Conservation (phyloP, 805 yeast species). For the Saccharomycopsis sp. region DNA sequence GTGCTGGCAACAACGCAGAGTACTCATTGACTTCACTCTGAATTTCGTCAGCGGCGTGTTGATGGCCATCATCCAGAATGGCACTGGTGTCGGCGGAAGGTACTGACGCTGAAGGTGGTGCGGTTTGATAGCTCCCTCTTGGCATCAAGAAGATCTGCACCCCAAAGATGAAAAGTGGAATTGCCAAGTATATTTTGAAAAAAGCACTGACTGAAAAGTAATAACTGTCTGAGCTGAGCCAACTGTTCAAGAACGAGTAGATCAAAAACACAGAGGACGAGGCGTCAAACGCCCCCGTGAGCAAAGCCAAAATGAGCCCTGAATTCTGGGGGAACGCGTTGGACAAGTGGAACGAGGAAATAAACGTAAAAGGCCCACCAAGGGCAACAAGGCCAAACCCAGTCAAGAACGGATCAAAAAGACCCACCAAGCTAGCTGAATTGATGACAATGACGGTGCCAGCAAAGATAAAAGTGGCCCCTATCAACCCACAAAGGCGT, state of each 20-base stretch:
- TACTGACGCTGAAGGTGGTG: not conserved
- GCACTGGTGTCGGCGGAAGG: conserved; percentile 1
- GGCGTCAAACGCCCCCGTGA: conserved; percentile 89
- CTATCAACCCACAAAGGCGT: conserved; percentile 64
- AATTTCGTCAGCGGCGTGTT: conserved; percentile 5
- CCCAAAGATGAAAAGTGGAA: conserved; percentile 66
- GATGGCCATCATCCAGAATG: no score
- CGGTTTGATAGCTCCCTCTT: conserved; percentile 45
- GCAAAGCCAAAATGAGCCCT: conserved; percentile 69
- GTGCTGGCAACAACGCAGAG: conserved; percentile 7
- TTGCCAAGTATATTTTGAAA: conserved; percentile 59
- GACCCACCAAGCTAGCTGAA: conserved; percentile 25
- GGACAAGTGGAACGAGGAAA: conserved; percentile 83
- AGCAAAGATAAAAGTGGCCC: conserved; percentile 46
- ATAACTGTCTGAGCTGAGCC: conserved; percentile 24
- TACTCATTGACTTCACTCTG: conserved; percentile 11
- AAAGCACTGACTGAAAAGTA: conserved; percentile 39
- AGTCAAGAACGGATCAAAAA: conserved; percentile 53
- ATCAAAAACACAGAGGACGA: conserved; percentile 79
- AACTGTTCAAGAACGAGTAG: conserved; percentile 55
- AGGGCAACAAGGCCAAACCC: conserved; percentile 76
- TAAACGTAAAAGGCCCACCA: conserved; percentile 92
- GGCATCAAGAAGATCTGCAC: conserved; percentile 84
- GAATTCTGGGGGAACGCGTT: conserved; percentile 77
- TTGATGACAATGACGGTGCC: conserved; percentile 45